Evolutionary conservation across 2,329 filamentous ascomycete genomes (phyloP), one percentile per base, ranked within the genome.

Genomic region (Leptographium radiaticola): DNA sequence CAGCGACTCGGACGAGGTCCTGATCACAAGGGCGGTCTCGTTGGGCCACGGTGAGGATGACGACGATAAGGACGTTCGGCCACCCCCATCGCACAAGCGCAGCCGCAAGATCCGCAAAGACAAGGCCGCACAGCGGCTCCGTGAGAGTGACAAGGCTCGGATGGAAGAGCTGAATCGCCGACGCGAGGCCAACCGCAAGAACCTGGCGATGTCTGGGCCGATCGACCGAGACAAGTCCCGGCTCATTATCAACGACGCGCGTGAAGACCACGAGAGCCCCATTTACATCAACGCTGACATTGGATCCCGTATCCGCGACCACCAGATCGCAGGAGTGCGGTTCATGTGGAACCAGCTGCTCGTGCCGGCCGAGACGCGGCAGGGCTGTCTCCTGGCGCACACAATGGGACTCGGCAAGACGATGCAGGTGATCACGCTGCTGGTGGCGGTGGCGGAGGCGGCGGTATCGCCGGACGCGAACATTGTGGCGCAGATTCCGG

Each of bases 361-460:
- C 7, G 74, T 76, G 36, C 76, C 82, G 53, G 65, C 71, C 2
- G 70, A 74, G 5, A 70, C 72, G 6, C 74, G 75, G 18, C 83
- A 89, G 66, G 89, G 89, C 2, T 94, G 87, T 63, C 74, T 95
- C 13, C 73, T 95, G 20, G 86, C 89, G 7, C 89, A 95, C 65
- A 88, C 87, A 0, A 95, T 95, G 89, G 90, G 90, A 1, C 70
- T 95, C 2, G 89, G 89, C 16, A 96, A 95, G 70, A 94, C 89
- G 0, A 89, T 95, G 83, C 89, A 95, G 69, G 80, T 89, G 7
- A 88, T 95, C 56, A 86, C 88, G 0, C 71, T 95, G n/a, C 75
- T 96, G 7, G 76, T 86, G 16, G 83, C 87, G 0, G 78, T 95
- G 57, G 74, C 81, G 6, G 77, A 87, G 59, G 80, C 87, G 4